Evolutionary conservation across 495 filamentous ascomycete genomes (phyloP), one percentile per base, ranked within the genome.

Genomic region (Copromyces sp.): DNA sequence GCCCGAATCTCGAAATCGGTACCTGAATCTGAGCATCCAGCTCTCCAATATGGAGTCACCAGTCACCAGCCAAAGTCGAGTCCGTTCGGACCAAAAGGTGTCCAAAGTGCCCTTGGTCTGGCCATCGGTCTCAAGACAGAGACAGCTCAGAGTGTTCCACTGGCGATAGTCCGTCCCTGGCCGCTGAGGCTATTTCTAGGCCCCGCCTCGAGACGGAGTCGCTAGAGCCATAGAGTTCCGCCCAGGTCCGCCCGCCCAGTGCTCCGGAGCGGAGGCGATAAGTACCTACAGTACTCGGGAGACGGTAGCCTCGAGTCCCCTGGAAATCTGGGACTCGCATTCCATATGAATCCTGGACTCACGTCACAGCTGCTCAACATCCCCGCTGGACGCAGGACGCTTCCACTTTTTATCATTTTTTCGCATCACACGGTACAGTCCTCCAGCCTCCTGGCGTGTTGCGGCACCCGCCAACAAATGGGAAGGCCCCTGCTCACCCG

Each of bases 401-500:
- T 75, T 72, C 70, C 69, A 42, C 53, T 71, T 73, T 73, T 71
- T 73, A 65, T 76, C 70, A 71, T 70, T 29, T 47, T 72, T 73
- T 74, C 68, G 42, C 77, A 78, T 78, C 77, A 76, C 76, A 78
- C 76, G 76, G 69, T 78, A 71, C 74, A 70, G 38, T 35, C 70
- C 44, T 71, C 72, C 53, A 74, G 69, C 72, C 74, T 75, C 72
- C 73, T 24, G 74, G 74, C 68, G 70, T 73, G 45, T 69, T 69
- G 71, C 72, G 74, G 71, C 71, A 73, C 53, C 69, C 59, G 44
- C 69, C 74, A 70, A 70, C 73, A 74, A 76, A 76, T 74, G 74
- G 32, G 69, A 72, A 53, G 32, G 24, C 44, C 75, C 16, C 65
- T 53, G 73, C 73, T 70, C 70, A 32, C 72, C 45, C 69, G 68